These are phyloP conservation scores for Stylosanthes scabra DNA, from an alignment of 331 rosid genomes.

Conservation along the genomic window DNA sequence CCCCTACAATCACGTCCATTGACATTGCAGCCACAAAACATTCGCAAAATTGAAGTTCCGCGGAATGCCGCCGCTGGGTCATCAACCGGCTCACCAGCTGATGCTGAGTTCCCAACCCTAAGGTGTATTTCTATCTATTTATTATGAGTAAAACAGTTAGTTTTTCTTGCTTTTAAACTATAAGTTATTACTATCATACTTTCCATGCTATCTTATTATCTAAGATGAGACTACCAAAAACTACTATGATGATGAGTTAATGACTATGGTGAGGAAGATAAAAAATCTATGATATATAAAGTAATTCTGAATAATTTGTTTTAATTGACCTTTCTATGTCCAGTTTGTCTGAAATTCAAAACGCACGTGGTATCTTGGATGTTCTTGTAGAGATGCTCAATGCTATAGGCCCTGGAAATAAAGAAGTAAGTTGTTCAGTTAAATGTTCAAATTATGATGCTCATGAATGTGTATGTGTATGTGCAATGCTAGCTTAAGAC, in stretches of 20 bases:
- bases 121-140: slow-evolving; percentile 57
- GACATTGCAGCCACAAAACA: slow-evolving; percentile 76
- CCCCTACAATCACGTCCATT: slow-evolving; percentile 93
- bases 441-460: slow-evolving; percentile 30
- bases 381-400: slow-evolving; percentile 93
- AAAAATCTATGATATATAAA: slow-evolving; percentile 9
- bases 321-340: slow-evolving; percentile 38
- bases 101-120: slow-evolving; percentile 86
- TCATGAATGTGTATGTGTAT: neutral
- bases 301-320: slow-evolving; percentile 37
- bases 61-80: slow-evolving; percentile 53
- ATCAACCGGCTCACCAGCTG: slow-evolving; percentile 71
- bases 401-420: slow-evolving; percentile 84
- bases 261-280: neutral
- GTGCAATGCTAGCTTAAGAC: slow-evolving; percentile 19
- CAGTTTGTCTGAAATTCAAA: slow-evolving; percentile 93
- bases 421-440: slow-evolving; percentile 64
- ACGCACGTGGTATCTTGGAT: slow-evolving; percentile 95
- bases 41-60: slow-evolving; percentile 54
- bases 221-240: slow-evolving; percentile 18
- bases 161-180: neutral
- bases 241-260: slow-evolving; percentile 8
- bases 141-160: slow-evolving; percentile 20
- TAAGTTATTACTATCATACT: slow-evolving; percentile 9
- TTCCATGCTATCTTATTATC: slow-evolving; percentile 26